phyloP scores from a whole-genome alignment of 73 alveolate genomes.

The Vitrella brassicaformis region DNA sequence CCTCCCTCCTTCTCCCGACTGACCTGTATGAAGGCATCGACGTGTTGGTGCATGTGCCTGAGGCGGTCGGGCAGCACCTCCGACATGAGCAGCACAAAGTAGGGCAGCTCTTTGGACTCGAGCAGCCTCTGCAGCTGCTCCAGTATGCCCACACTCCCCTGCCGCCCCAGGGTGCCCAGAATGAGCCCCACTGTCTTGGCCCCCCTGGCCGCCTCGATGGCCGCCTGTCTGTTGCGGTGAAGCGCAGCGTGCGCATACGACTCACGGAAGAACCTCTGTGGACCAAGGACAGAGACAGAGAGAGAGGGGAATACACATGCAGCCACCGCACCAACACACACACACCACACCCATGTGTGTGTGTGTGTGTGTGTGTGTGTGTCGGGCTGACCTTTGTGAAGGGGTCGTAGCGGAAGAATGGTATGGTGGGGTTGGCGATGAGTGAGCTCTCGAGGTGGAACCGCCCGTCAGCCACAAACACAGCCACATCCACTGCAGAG shows the following conservation, averaged over 20 bases:
- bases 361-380: neutral
- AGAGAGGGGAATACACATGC: neutral
- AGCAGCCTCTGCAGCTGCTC: slow-evolving; percentile 64
- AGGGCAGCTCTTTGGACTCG: slow-evolving; percentile 52
- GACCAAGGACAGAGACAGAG: neutral
- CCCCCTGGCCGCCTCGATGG: neutral
- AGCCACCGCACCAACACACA: neutral
- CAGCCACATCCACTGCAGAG: slow-evolving; percentile 42
- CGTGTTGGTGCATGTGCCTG: too few relatives aligned
- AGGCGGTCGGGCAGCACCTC: slow-evolving; percentile 1
- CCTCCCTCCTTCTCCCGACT: too few relatives aligned
- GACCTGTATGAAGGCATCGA: neutral
- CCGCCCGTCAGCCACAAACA: slow-evolving; percentile 95
- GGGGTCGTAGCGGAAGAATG: slow-evolving; percentile 26
- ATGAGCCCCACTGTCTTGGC: neutral
- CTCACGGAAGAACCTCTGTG: neutral
- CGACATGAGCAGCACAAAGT: slow-evolving; percentile 42
- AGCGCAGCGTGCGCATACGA: slow-evolving; percentile 9
- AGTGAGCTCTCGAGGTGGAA: slow-evolving; percentile 97
- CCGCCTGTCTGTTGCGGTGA: slow-evolving; percentile 9
- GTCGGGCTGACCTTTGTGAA: neutral
- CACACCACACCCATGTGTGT: neutral
- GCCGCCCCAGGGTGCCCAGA: slow-evolving; percentile 96
- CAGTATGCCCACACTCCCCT: slow-evolving; percentile 85
- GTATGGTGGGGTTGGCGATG: slow-evolving; percentile 85